Percentiles rank a stretch among this genome's conserved stretches.
These are phyloP conservation scores for Eucalyptus regnans DNA, from an alignment of 345 rosid species.

Conservation along the genomic window DNA sequence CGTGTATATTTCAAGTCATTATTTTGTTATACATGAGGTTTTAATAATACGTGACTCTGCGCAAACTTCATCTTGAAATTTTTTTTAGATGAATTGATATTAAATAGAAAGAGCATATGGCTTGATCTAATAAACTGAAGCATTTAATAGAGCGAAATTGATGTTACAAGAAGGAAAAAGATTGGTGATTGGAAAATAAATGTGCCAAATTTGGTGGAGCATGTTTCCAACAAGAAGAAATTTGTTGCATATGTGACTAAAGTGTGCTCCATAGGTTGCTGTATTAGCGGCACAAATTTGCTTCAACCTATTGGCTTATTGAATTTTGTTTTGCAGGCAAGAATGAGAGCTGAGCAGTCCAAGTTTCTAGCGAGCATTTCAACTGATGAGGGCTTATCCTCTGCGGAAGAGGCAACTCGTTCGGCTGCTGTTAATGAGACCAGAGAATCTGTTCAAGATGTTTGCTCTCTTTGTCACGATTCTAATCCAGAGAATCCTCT, in stretches of 20 bases:
- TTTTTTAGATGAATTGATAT: not conserved
- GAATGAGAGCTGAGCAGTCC: conserved; percentile 94
- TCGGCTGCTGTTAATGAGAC: conserved; percentile 23
- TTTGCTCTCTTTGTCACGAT: conserved; percentile 90
- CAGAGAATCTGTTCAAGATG: conserved; percentile 37
- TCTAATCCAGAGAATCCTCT: conserved; percentile 58
- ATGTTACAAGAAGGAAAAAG: not conserved
- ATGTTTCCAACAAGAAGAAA: not conserved
- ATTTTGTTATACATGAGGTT: not conserved
- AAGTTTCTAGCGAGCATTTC: conserved; percentile 75
- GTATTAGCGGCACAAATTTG: not conserved
- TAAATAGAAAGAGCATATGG: not conserved
- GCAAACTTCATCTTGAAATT: not conserved
- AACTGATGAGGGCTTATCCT: conserved; percentile 22
- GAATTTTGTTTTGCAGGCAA: conserved; percentile 51
- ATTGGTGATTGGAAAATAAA: not conserved
- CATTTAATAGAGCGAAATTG: not conserved
- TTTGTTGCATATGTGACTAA: not conserved
- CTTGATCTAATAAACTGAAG: not conserved
- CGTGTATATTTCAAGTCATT: not conserved
- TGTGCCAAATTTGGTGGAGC: not conserved
- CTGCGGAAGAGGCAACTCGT: conserved; percentile 29
- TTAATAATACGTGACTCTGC: not conserved
- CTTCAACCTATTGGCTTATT: not conserved
- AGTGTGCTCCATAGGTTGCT: not conserved